Percentiles rank a stretch among this genome's conserved stretches.
Evolutionary conservation across 163 green algal species (phyloP).

Genomic region (Trebouxiophyceae sp.): DNA sequence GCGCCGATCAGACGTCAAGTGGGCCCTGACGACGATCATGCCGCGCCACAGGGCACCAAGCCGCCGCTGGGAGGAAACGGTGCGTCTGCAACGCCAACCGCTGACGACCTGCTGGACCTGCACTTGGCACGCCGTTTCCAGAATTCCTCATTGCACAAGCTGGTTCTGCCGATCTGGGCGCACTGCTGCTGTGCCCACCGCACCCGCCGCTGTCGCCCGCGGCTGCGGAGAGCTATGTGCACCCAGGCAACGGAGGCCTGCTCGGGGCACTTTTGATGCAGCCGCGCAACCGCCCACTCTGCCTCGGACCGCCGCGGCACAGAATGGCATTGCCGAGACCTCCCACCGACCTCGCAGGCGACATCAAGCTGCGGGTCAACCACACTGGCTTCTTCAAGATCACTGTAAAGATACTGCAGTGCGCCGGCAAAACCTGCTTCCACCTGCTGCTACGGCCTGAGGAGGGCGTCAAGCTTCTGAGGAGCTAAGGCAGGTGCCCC

Average conservation of each 20-base stretch:
- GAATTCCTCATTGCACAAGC: not conserved
- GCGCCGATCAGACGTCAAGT: no score
- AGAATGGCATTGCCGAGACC: not conserved
- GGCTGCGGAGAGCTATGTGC: constrained; percentile 80
- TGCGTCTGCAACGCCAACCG: constrained; percentile 52
- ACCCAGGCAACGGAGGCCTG: constrained; percentile 85
- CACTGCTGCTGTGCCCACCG: no score
- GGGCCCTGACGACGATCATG: no score
- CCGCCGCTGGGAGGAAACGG: no score
- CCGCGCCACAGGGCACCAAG: no score
- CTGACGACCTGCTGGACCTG: constrained; percentile 80
- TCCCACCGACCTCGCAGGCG: constrained; percentile 41
- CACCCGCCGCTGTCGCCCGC: no score
- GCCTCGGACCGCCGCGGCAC: not conserved
- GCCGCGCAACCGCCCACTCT: not conserved
- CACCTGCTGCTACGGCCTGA: constrained; percentile 78
- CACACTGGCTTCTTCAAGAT: constrained; percentile 91
- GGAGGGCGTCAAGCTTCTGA: constrained; percentile 35
- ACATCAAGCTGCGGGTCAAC: constrained; percentile 95
- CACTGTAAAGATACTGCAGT: constrained; percentile 89
- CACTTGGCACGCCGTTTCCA: constrained; percentile 47
- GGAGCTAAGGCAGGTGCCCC: not conserved
- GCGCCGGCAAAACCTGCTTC: constrained; percentile 94
- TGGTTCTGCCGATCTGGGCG: not conserved
- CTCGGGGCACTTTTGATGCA: constrained; percentile 89